Evolutionary conservation across 768 basidiomycete species (phyloP).

Genomic region (Boletus vinaceobasis): DNA sequence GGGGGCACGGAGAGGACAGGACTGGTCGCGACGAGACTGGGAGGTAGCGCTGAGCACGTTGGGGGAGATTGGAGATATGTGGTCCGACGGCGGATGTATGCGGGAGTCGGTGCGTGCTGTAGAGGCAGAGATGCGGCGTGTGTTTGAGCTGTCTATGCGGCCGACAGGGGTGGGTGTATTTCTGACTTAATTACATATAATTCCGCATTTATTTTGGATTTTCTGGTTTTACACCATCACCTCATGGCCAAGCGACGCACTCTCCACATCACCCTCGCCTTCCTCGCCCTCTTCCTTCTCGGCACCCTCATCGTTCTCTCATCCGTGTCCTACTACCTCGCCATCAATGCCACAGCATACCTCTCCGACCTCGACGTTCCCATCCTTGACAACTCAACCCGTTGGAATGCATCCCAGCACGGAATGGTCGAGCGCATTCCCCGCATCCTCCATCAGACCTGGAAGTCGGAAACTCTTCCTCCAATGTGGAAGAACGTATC

Average conservation of each 20-base stretch:
- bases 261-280: constrained; percentile 44
- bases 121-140: constrained; percentile 43
- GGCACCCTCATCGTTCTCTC: constrained; percentile 91
- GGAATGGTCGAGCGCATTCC: constrained; percentile 75
- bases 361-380: constrained; percentile 76
- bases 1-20: constrained; percentile 65
- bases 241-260: constrained; percentile 44
- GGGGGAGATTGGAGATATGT: constrained; percentile 44
- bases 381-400: constrained; percentile 47
- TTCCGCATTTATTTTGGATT: neutral
- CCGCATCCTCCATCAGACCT: constrained; percentile 95
- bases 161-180: constrained; percentile 34
- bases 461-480: constrained; percentile 90
- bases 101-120: constrained; percentile 47
- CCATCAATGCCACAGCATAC: constrained; percentile 75
- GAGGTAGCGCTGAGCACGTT: constrained; percentile 47
- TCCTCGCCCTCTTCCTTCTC: constrained; percentile 74
- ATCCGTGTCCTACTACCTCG: constrained; percentile 85
- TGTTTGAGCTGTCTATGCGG: constrained; percentile 47
- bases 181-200: neutral
- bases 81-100: constrained; percentile 55
- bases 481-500: constrained; percentile 77
- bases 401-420: constrained; percentile 63
- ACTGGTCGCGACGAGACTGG: constrained; percentile 75
- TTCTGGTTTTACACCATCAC: neutral